Conservation (phyloP, 495 filamentous ascomycete genomes). For the Tuber calosporum region DNA sequence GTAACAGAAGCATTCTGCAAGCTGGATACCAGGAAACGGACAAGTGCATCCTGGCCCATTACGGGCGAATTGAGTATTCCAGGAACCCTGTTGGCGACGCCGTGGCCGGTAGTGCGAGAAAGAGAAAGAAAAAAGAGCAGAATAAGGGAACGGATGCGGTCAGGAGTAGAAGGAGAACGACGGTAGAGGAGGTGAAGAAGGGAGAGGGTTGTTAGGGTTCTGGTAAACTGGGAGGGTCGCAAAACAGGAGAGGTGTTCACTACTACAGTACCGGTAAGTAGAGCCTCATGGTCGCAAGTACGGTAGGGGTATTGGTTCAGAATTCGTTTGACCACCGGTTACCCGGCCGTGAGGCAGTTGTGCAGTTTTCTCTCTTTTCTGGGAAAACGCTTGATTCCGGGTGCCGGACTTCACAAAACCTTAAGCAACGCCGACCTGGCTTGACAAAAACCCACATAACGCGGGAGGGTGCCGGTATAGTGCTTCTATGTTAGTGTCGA, state of each 20-base stretch:
- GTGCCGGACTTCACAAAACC: no score
- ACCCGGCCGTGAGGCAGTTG: conserved; percentile 5
- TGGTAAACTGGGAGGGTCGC: background rate
- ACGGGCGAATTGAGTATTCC: conserved; percentile 28
- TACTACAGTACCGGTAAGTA: no score
- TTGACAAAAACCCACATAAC: no score
- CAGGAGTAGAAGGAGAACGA: background rate
- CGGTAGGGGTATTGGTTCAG: no score
- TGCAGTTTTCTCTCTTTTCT: background rate
- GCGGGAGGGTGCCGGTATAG: no score
- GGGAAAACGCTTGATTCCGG: background rate
- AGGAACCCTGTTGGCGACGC: conserved; percentile 17
- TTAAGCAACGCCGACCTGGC: no score
- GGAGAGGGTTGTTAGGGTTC: background rate
- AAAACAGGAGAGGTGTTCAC: conserved; percentile 31
- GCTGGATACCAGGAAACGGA: conserved; percentile 11
- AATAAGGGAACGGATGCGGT: conserved; percentile 6
- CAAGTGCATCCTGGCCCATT: conserved; percentile 29
- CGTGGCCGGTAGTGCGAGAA: background rate
- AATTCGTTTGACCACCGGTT: conserved; percentile 17
- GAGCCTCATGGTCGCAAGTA: background rate
- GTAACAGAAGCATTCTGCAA: conserved; percentile 15
- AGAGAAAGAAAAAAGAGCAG: conserved; percentile 6
- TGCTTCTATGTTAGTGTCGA: no score
- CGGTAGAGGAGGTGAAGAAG: background rate